Evolutionary conservation across 2,329 filamentous ascomycete species (phyloP).

Genomic region (Fusarium haematococcum): DNA sequence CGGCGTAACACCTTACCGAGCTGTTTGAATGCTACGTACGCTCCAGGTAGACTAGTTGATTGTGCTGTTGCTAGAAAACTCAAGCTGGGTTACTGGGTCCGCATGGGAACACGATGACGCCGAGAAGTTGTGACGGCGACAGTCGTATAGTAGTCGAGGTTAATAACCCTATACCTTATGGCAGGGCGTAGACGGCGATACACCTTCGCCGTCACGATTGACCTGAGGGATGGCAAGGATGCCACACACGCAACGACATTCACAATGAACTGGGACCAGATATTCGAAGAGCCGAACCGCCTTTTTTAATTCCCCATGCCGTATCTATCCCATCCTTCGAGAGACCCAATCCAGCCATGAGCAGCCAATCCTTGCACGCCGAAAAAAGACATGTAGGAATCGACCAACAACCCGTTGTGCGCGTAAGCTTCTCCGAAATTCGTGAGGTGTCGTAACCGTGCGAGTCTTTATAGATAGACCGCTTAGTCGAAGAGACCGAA

Average conservation of each 20-base stretch:
- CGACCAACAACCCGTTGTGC: slow-evolving; percentile 45
- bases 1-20: background rate
- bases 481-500: slow-evolving; percentile 82
- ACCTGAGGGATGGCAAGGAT: background rate
- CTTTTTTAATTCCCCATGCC: slow-evolving; percentile 46
- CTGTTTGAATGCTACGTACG: background rate
- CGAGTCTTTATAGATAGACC: slow-evolving; percentile 44
- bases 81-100: background rate
- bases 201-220: too few relatives aligned
- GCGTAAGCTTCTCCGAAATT: slow-evolving; percentile 50
- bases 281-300: slow-evolving; percentile 44
- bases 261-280: background rate
- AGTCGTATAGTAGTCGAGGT: background rate
- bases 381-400: slow-evolving; percentile 45
- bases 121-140: background rate
- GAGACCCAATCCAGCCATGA: slow-evolving; percentile 48
- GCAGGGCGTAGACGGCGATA: rapidly evolving
- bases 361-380: slow-evolving; percentile 48
- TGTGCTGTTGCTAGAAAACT: background rate
- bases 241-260: background rate
- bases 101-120: background rate
- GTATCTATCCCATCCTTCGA: slow-evolving; percentile 45
- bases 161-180: background rate
- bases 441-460: slow-evolving; percentile 48
- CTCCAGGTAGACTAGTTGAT: background rate